phyloP scores from a whole-genome alignment of 192 early-diverging fungal species.

The Kickxella alabastrina region DNA sequence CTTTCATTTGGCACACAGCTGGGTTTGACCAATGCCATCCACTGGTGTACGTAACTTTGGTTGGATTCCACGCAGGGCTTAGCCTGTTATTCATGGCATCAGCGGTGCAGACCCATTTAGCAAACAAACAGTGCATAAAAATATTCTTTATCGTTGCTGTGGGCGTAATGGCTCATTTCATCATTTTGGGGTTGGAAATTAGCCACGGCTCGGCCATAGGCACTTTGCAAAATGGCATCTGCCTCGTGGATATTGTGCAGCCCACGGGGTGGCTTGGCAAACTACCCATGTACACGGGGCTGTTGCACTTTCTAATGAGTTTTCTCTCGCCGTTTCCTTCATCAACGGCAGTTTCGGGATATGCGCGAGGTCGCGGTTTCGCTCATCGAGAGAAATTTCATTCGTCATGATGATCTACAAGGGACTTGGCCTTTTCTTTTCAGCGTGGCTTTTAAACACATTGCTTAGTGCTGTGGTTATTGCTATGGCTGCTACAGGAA shows the following conservation, averaged over 20 bases:
- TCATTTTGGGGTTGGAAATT: conserved; percentile 7
- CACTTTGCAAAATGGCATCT: not conserved
- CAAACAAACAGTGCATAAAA: conserved; percentile 27
- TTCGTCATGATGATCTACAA: conserved; percentile 20
- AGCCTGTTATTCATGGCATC: conserved; percentile 13
- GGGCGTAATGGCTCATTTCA: conserved; percentile 13
- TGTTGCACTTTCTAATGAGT: conserved; percentile 12
- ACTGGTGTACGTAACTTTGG: not conserved
- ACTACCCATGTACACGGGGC: conserved; percentile 13
- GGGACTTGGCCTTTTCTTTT: conserved; percentile 26
- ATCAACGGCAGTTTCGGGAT: conserved; percentile 27
- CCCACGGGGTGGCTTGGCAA: conserved; percentile 13
- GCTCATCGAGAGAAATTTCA: conserved; percentile 11
- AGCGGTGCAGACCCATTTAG: conserved; percentile 26
- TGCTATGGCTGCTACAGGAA: conserved; percentile 1
- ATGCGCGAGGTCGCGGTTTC: conserved; percentile 8
- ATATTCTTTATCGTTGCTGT: conserved; percentile 25
- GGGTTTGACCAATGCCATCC: conserved; percentile 3
- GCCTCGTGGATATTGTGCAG: not conserved
- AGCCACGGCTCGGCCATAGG: not conserved
- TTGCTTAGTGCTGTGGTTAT: conserved; percentile 4
- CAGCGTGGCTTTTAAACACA: not conserved
- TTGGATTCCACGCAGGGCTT: conserved; percentile 9
- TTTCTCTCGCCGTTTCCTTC: conserved; percentile 30
- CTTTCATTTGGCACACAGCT: conserved; percentile 1